phyloP scores from a whole-genome alignment of 148 eudicot species.

The Pouteria glomerata region DNA sequence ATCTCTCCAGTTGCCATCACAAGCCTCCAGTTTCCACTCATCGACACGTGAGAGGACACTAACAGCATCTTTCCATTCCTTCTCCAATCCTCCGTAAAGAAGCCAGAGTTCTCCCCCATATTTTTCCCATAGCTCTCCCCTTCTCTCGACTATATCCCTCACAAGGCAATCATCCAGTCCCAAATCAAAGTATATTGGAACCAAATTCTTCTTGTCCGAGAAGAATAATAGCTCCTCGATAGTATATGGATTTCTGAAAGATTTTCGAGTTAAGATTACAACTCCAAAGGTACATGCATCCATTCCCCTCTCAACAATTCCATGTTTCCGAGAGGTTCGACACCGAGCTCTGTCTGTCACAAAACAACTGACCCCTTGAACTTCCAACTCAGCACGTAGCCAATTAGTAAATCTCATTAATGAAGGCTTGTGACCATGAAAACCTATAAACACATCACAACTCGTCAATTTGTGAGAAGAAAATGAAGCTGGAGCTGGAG shows the following conservation, averaged over 20 bases:
- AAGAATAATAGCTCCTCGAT: conserved; percentile 86
- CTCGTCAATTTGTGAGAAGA: conserved; percentile 62
- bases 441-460: conserved; percentile 87
- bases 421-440: conserved; percentile 76
- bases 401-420: conserved; percentile 75
- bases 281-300: conserved; percentile 69
- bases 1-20: conserved; percentile 84
- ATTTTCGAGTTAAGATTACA: conserved; percentile 57
- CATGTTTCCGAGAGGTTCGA: conserved; percentile 54
- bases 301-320: conserved; percentile 60
- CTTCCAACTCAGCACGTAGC: conserved; percentile 92
- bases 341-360: conserved; percentile 78
- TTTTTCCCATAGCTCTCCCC: conserved; percentile 79
- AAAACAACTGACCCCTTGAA: conserved; percentile 91
- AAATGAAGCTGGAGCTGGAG: conserved; percentile 50
- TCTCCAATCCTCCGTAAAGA: conserved; percentile 80
- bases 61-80: conserved; percentile 94
- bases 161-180: conserved; percentile 87
- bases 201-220: conserved; percentile 81
- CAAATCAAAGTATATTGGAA: conserved; percentile 86
- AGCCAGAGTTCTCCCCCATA: conserved; percentile 83
- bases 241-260: conserved; percentile 84
- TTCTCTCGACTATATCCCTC: conserved; percentile 75
- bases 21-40: conserved; percentile 94
- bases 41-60: conserved; percentile 74